These are phyloP conservation scores for Verticillium dahliae DNA, from an alignment of 2,329 filamentous ascomycete species.

Conservation along the genomic window DNA sequence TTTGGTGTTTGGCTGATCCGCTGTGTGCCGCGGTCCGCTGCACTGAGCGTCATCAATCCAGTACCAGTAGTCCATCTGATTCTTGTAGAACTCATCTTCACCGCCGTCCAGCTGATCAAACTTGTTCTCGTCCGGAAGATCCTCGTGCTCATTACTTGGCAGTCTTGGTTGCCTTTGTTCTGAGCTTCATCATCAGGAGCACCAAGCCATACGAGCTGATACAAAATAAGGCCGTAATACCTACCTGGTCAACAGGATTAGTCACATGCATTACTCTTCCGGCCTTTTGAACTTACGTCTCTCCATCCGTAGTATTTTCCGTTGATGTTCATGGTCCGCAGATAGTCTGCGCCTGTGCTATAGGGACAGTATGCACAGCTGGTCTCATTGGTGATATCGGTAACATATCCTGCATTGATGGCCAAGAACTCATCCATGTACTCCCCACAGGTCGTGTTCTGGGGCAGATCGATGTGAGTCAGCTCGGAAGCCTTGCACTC, in stretches of 20 bases:
- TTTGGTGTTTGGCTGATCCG: not conserved
- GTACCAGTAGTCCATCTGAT: not conserved
- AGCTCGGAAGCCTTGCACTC: constrained; percentile 24
- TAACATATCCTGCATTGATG: not conserved
- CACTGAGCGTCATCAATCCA: not conserved
- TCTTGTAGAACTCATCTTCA: not conserved
- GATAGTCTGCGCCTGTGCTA: constrained; percentile 11
- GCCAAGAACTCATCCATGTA: not conserved
- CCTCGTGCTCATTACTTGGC: not conserved
- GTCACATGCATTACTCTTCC: too few species aligned
- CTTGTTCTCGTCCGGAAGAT: constrained; percentile 23
- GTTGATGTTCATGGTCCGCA: constrained; percentile 12
- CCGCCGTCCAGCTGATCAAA: constrained; percentile 16
- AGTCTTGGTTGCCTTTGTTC: constrained; percentile 38
- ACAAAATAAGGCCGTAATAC: constrained; percentile 36
- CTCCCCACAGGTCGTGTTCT: not conserved
- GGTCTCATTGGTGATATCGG: constrained; percentile 1
- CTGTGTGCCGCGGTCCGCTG: not conserved
- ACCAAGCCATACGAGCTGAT: constrained; percentile 32
- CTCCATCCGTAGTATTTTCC: constrained; percentile 12
- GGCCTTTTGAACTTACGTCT: constrained; percentile 5
- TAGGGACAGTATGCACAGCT: constrained; percentile 11
- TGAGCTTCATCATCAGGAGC: constrained; percentile 39
- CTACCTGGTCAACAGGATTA: not conserved
- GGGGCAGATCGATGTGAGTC: not conserved